Evolutionary conservation across 805 yeast species (phyloP).

Genomic region (Candida silvicultrix): DNA sequence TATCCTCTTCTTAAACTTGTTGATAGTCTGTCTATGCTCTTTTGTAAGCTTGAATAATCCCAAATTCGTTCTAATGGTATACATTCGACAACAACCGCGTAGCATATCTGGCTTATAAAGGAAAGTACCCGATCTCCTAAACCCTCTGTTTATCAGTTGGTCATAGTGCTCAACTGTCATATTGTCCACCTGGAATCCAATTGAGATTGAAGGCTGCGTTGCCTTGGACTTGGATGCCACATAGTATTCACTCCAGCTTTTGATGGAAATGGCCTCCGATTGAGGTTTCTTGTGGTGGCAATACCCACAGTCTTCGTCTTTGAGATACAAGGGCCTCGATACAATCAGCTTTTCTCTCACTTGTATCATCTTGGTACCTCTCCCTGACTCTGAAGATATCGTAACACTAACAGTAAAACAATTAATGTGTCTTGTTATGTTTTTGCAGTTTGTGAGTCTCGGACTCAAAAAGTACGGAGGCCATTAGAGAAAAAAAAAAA

Average conservation of each 20-base stretch:
- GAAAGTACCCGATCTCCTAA: conserved; percentile 70
- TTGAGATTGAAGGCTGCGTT: conserved; percentile 18
- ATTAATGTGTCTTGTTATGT: no score
- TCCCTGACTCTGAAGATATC: no score
- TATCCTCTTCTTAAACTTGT: conserved; percentile 39
- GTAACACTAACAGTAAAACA: no score
- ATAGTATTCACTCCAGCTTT: conserved; percentile 25
- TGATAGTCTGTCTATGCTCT: conserved; percentile 61
- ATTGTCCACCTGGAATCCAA: conserved; percentile 35
- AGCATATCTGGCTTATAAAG: conserved; percentile 62
- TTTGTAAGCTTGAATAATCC: conserved; percentile 43
- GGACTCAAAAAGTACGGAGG: not conserved
- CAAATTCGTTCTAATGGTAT: conserved; percentile 63
- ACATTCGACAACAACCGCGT: conserved; percentile 72
- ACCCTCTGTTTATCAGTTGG: conserved; percentile 62
- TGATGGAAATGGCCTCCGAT: conserved; percentile 29
- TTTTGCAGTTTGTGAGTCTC: no score
- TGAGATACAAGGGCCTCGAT: conserved; percentile 38
- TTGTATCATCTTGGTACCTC: conserved; percentile 6
- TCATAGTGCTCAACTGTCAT: conserved; percentile 55
- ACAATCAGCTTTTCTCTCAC: conserved; percentile 27
- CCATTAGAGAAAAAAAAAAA: not conserved
- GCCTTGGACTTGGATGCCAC: conserved; percentile 3
- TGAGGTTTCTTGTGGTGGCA: conserved; percentile 38
- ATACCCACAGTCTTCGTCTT: conserved; percentile 60